Conservation (phyloP, 306 rosid species). For the Spatholobus suberectus region DNA sequence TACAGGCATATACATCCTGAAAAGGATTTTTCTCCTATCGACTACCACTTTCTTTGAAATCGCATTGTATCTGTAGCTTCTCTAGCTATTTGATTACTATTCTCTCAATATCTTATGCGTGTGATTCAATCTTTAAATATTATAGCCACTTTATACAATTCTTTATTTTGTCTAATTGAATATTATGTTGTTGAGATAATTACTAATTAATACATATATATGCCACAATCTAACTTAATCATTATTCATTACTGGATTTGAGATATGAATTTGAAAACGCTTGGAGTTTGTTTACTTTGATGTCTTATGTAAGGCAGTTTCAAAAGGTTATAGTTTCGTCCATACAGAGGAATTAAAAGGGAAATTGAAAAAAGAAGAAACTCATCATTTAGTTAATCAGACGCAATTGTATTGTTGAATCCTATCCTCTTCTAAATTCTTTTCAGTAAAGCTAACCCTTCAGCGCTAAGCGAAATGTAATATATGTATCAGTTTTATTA, state of each 20-base stretch:
- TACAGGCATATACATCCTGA: neutral
- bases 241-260: slow-evolving; percentile 7
- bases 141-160: slow-evolving; percentile 1
- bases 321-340: neutral
- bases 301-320: neutral
- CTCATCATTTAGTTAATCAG: slow-evolving; percentile 14
- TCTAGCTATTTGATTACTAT: neutral
- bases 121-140: slow-evolving; percentile 30
- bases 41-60: neutral
- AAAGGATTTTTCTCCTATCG: neutral
- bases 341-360: neutral
- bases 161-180: neutral
- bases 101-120: slow-evolving; percentile 35
- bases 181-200: slow-evolving; percentile 20
- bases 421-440: slow-evolving; percentile 5
- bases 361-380: neutral
- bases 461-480: slow-evolving; percentile 1
- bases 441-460: slow-evolving; percentile 35
- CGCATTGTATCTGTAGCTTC: neutral
- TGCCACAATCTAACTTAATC: slow-evolving; percentile 32
- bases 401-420: slow-evolving; percentile 18
- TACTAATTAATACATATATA: slow-evolving; percentile 2
- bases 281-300: neutral
- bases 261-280: neutral
- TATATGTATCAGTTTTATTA: slow-evolving; percentile 12